Evolutionary conservation across 495 filamentous ascomycete genomes (phyloP), one percentile per base, ranked within the genome.

Genomic region (Lophium mytilinum): DNA sequence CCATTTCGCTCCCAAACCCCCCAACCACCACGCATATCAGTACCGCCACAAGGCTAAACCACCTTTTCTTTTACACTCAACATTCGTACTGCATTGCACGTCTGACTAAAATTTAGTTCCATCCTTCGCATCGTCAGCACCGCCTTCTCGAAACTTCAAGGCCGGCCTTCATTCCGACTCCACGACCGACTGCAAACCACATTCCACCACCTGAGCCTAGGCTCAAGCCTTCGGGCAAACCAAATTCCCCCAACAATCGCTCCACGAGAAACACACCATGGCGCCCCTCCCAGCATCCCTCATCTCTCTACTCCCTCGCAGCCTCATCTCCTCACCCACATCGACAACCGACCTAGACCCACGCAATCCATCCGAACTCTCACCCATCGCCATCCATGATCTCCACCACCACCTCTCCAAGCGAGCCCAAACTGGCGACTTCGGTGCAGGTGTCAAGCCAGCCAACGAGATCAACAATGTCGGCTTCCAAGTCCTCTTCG

Each of bases 401-500:
- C 51, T 66, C 19, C 55, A 59, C 40, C 55, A 59, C 40, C 33
- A 46, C 9, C 53, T 55, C n/a, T 54, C 58, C 37, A 53, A 53
- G 12, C 42, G 10, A 3, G 46, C 50, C 10, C 19, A n/a, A 45
- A 19, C 37, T n/a, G 71, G 68, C 46, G 72, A 76, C 21, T 67
- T 71, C 15, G 70, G 68, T 19, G 58, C 57, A 12, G 88, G 88
- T 55, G 71, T 81, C 9, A 72, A 86, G 18, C 70, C 76, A 41
- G 84, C 89, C 0, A 65, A 74, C n/a, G 69, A 78, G 49, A 88
- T 95, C 75, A 90, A 93, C 74, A 95, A 92, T 77, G 81, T 82
- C 15, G 87, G 81, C 49, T 77, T 95, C 49, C 83, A 96, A 68
- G 83, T 83, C 7, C 75, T 96, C 4, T 96, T 98, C 65, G 94